Conservation (phyloP, 1,284 basidiomycete genomes). For the Ustilago lituana region DNA sequence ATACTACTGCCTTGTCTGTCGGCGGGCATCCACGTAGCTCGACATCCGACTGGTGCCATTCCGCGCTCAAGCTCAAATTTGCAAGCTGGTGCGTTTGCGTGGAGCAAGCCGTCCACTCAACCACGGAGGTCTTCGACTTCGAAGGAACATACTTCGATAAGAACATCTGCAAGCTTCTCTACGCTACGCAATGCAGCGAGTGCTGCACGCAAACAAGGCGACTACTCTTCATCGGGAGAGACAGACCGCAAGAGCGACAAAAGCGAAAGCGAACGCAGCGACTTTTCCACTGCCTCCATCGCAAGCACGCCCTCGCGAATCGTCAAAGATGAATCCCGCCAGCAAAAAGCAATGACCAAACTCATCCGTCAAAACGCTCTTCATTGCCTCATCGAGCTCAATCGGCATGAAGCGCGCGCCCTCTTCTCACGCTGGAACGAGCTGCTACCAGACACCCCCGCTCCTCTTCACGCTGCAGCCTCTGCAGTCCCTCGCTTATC, state of each 20-base stretch:
- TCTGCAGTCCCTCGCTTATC: slow-evolving; percentile 4
- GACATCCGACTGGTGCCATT: background rate
- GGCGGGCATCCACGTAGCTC: background rate
- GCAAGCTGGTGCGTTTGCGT: slow-evolving; percentile 20
- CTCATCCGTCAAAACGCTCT: slow-evolving; percentile 36
- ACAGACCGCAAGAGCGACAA: slow-evolving; percentile 36
- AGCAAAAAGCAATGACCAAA: slow-evolving; percentile 17
- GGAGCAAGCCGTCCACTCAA: slow-evolving; percentile 1
- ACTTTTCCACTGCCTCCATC: slow-evolving; percentile 27
- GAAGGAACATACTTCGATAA: no score
- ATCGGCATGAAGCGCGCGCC: slow-evolving; percentile 12
- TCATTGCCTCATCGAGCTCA: slow-evolving; percentile 32
- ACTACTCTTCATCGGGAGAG: slow-evolving; percentile 16
- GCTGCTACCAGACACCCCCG: slow-evolving; percentile 26
- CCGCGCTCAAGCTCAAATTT: slow-evolving; percentile 10
- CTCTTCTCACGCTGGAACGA: slow-evolving; percentile 23
- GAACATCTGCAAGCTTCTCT: background rate
- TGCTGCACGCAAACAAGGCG: background rate
- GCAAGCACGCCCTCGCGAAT: slow-evolving; percentile 1
- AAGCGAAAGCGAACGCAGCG: slow-evolving; percentile 40
- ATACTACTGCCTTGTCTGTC: slow-evolving; percentile 19
- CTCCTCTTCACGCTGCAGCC: background rate
- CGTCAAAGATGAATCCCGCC: slow-evolving; percentile 24
- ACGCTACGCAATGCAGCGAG: background rate
- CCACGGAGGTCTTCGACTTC: no score